phyloP scores from a whole-genome alignment of 352 stramenopile species.

The Lagenidium giganteum region DNA sequence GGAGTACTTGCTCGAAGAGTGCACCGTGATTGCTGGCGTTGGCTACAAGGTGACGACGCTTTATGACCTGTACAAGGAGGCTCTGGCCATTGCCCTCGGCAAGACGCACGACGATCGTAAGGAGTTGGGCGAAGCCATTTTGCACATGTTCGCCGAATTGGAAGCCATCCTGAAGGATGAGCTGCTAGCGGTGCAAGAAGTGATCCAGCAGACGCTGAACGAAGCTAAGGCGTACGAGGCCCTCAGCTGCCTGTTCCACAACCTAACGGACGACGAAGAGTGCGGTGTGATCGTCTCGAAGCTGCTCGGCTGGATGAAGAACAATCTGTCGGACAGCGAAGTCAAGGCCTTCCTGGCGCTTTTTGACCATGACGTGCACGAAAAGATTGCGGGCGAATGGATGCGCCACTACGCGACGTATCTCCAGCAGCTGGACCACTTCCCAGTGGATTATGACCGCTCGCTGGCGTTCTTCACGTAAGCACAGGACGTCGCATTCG shows the following conservation, averaged over 20 bases:
- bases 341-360: conserved; percentile 45
- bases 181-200: conserved; percentile 36
- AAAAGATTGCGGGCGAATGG: conserved; percentile 59
- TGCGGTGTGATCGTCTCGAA: conserved; percentile 52
- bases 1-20: conserved; percentile 62
- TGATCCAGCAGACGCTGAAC: conserved; percentile 44
- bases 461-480: conserved; percentile 66
- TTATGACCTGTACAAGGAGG: conserved; percentile 56
- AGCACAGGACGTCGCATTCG: no score
- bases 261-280: conserved; percentile 43
- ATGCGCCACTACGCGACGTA: conserved; percentile 65
- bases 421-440: conserved; percentile 58
- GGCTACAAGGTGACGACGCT: conserved; percentile 56
- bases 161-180: conserved; percentile 55
- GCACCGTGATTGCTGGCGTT: conserved; percentile 43
- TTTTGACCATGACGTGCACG: conserved; percentile 44
- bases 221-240: conserved; percentile 53
- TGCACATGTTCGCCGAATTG: conserved; percentile 41
- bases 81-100: conserved; percentile 32
- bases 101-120: conserved; percentile 44
- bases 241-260: conserved; percentile 56
- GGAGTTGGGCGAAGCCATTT: conserved; percentile 36
- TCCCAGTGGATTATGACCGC: conserved; percentile 54
- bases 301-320: conserved; percentile 68
- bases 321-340: conserved; percentile 37